phyloP scores from a whole-genome alignment of 2,329 filamentous ascomycete species.

The Cytospora piceae region DNA sequence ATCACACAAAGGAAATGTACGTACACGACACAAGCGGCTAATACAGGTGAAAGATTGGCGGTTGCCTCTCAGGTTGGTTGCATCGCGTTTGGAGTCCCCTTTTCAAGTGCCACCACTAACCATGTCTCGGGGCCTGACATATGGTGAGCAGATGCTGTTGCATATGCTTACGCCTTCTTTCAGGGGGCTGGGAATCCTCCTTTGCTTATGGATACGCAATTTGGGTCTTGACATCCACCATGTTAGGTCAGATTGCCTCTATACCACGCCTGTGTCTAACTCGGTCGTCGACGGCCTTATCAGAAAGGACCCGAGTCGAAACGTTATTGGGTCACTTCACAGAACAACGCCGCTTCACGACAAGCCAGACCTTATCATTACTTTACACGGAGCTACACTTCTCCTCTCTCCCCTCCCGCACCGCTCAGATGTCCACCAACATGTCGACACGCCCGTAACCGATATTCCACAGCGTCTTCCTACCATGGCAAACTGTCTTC shows the following conservation, averaged over 20 bases:
- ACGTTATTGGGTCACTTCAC: background rate
- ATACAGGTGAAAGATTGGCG: background rate
- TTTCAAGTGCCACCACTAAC: background rate
- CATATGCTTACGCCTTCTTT: background rate
- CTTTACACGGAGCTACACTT: background rate
- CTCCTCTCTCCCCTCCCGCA: background rate
- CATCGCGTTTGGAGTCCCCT: background rate
- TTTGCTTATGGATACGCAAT: background rate
- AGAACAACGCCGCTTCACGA: background rate
- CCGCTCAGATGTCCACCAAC: slow-evolving; percentile 10
- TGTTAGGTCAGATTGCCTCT: background rate
- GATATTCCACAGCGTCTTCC: slow-evolving; percentile 27
- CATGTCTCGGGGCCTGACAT: background rate
- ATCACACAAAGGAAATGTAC: background rate
- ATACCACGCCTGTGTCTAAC: background rate
- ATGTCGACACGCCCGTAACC: slow-evolving; percentile 12
- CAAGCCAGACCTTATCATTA: background rate
- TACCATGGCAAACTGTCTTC: slow-evolving; percentile 28
- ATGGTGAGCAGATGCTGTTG: background rate
- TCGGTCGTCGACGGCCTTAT: background rate
- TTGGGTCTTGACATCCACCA: background rate
- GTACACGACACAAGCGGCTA: background rate
- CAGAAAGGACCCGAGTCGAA: background rate
- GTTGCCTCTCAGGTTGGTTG: background rate
- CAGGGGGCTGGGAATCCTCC: background rate